Conservation (phyloP, 305 asterid genomes). For the Fraxinus albicans region DNA sequence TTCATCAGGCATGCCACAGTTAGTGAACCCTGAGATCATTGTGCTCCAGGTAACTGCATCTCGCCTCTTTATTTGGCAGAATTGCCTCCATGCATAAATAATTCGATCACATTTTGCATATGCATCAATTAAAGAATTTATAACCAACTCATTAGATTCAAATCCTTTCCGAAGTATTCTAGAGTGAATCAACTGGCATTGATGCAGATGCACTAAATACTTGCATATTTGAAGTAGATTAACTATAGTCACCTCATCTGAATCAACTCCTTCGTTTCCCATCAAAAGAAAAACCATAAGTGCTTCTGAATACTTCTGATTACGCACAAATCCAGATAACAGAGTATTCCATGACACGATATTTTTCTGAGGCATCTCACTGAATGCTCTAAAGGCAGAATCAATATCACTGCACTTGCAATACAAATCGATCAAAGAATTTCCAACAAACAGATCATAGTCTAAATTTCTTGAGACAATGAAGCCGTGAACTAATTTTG, state of each 20-base stretch:
- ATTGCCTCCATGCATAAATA: conserved; percentile 49
- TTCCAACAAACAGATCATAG: conserved; percentile 65
- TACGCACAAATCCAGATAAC: conserved; percentile 66
- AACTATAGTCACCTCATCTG: conserved; percentile 76
- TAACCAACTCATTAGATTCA: conserved; percentile 59
- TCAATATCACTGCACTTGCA: conserved; percentile 63
- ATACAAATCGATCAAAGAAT: conserved; percentile 76
- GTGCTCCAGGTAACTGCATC: conserved; percentile 89
- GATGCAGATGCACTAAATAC: conserved; percentile 41
- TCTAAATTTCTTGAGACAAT: conserved; percentile 53
- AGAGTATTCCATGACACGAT: conserved; percentile 81
- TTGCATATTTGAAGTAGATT: conserved; percentile 69
- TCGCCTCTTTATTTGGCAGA: conserved; percentile 46
- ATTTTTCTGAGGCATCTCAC: conserved; percentile 56
- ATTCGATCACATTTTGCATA: conserved; percentile 69
- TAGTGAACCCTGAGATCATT: conserved; percentile 80
- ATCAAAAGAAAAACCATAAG: conserved; percentile 52
- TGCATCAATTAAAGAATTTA: conserved; percentile 71
- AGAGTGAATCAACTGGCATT: conserved; percentile 64
- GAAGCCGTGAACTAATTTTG: conserved; percentile 58
- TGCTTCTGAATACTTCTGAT: conserved; percentile 58
- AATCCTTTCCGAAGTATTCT: conserved; percentile 50
- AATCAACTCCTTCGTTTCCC: conserved; percentile 45
- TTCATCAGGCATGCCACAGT: conserved; percentile 73
- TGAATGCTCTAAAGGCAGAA: conserved; percentile 56